These are phyloP conservation scores for Trametes punicea DNA, from an alignment of 768 basidiomycete genomes.

Conservation along the genomic window DNA sequence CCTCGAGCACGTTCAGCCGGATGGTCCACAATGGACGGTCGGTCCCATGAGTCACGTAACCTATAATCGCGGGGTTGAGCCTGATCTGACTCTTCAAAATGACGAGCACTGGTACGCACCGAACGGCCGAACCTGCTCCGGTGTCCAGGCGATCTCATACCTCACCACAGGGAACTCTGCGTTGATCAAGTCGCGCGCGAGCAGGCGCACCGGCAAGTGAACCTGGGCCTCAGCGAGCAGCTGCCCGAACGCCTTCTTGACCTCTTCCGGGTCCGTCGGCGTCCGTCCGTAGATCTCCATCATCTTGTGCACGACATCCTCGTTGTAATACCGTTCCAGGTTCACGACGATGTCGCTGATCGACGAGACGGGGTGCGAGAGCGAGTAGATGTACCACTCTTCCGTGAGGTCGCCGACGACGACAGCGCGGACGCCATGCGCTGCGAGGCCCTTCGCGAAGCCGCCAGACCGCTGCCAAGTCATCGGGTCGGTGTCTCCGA, in stretches of 20 bases:
- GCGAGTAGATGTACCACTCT: constrained; percentile 77
- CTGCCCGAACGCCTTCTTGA: constrained; percentile 50
- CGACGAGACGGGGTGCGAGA: constrained; percentile 55
- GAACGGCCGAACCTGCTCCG: constrained; percentile 51
- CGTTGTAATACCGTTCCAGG: constrained; percentile 58
- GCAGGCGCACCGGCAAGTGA: constrained; percentile 60
- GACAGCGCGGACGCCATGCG: constrained; percentile 58
- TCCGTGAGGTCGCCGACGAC: constrained; percentile 67
- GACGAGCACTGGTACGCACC: constrained; percentile 38
- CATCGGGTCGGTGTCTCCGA: constrained; percentile 55
- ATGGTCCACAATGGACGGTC: constrained; percentile 65
- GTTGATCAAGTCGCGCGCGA: constrained; percentile 55
- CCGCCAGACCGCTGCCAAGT: constrained; percentile 62
- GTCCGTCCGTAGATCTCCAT: constrained; percentile 39
- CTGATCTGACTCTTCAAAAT: neutral
- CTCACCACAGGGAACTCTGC: constrained; percentile 62
- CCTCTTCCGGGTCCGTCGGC: constrained; percentile 43
- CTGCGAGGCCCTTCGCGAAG: constrained; percentile 50
- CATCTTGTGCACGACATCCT: constrained; percentile 43
- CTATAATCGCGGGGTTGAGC: constrained; percentile 33
- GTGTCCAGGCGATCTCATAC: constrained; percentile 69
- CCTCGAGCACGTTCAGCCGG: constrained; percentile 45
- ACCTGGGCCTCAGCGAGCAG: constrained; percentile 63
- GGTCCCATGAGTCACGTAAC: constrained; percentile 67
- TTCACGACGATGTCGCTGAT: constrained; percentile 53